phyloP scores from a whole-genome alignment of 345 rosid species.

The Abelmoschus esculentus region DNA sequence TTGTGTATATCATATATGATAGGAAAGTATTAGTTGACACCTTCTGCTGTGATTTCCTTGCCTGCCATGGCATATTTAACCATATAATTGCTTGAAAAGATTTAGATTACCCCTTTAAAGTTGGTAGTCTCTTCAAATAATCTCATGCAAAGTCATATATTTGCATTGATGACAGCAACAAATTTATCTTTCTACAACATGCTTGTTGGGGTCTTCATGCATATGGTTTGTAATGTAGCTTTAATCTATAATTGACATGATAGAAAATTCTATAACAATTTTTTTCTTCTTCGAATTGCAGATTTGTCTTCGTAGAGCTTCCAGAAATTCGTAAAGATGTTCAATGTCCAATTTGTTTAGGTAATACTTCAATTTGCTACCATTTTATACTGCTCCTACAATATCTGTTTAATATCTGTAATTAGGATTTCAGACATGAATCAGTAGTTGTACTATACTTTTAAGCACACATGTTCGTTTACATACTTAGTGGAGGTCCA shows the following conservation, averaged over 20 bases:
- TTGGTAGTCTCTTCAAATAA: not conserved
- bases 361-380: constrained; percentile 27
- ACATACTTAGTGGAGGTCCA: not conserved
- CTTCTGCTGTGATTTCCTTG: not conserved
- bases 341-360: constrained; percentile 90
- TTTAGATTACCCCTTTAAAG: not conserved
- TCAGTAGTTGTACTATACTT: not conserved
- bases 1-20: not conserved
- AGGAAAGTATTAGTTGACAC: not conserved
- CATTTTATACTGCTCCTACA: too few species aligned
- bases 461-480: not conserved
- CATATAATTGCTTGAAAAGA: not conserved
- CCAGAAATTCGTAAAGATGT: constrained; percentile 71
- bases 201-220: not conserved
- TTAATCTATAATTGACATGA: not conserved
- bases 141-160: not conserved
- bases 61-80: not conserved
- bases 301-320: constrained; percentile 57
- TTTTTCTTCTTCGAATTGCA: constrained; percentile 39
- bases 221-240: not conserved
- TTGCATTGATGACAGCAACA: not conserved
- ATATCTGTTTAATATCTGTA: not conserved
- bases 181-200: not conserved
- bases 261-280: constrained; percentile 4
- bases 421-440: not conserved